phyloP scores from a whole-genome alignment of 768 basidiomycete species.

The Phylloporus scabripes region DNA sequence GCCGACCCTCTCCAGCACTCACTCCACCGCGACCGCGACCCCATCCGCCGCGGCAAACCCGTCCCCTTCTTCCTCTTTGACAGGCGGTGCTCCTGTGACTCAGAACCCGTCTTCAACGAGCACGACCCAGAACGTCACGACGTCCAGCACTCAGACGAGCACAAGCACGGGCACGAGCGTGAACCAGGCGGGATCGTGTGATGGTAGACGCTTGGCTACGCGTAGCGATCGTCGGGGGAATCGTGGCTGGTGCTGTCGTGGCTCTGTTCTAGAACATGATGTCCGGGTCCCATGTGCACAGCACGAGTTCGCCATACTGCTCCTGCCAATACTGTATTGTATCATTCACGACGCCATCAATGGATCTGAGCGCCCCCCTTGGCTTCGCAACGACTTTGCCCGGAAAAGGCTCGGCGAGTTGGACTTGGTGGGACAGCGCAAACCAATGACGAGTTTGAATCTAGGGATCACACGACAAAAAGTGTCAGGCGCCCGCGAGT shows the following conservation, averaged over 20 bases:
- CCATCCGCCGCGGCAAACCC: no score
- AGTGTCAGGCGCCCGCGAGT: conserved; percentile 46
- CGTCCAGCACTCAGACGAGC: background rate
- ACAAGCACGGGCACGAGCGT: background rate
- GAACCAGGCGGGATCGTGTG: background rate
- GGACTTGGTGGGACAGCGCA: conserved; percentile 35
- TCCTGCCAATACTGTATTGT: no score
- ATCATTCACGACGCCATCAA: conserved; percentile 10
- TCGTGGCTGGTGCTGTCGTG: background rate
- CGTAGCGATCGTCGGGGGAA: background rate
- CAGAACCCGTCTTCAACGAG: background rate
- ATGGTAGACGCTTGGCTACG: background rate
- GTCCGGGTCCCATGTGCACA: no score
- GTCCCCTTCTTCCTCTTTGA: background rate
- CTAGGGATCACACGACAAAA: background rate
- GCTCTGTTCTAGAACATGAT: background rate
- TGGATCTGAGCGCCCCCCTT: conserved; percentile 42
- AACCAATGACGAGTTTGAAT: background rate
- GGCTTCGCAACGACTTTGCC: conserved; percentile 50
- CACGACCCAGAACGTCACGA: background rate
- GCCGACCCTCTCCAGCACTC: no score
- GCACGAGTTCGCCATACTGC: no score
- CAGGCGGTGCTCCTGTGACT: background rate
- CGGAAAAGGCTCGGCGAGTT: conserved; percentile 53
- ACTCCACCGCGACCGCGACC: no score